Percentiles rank a stretch among this genome's conserved stretches.
phyloP scores from a whole-genome alignment of 2,329 filamentous ascomycete species.

The Verticillium klebahnii region DNA sequence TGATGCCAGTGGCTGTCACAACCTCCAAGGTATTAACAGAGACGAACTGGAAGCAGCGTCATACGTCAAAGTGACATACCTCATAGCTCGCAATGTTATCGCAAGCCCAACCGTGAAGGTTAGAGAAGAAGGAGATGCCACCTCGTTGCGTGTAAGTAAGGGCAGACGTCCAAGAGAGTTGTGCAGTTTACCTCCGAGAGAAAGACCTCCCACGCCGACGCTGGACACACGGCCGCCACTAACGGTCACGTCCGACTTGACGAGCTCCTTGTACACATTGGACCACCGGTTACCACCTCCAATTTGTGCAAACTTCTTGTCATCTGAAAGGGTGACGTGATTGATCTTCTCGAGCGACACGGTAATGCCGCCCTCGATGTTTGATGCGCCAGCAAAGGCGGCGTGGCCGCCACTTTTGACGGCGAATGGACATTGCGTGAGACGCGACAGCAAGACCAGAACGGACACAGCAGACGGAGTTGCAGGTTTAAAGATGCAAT shows the following conservation, averaged over 20 bases:
- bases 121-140: conserved; percentile 38
- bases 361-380: conserved; percentile 25
- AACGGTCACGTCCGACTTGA: conserved; percentile 25
- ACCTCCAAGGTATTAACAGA: conserved; percentile 33
- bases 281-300: conserved; percentile 34
- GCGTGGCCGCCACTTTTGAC: conserved; percentile 42
- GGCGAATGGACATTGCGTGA: conserved; percentile 29
- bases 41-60: conserved; percentile 26
- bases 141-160: conserved; percentile 16
- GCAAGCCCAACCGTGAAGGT: conserved; percentile 31
- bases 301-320: conserved; percentile 25
- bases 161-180: no score
- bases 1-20: conserved; percentile 45
- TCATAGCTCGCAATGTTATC: conserved; percentile 34
- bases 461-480: conserved; percentile 20
- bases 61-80: neutral
- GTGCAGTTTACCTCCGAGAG: conserved; percentile 22
- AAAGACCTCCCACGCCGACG: conserved; percentile 36
- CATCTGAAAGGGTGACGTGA: conserved; percentile 20
- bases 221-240: conserved; percentile 31
- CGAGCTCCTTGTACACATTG: conserved; percentile 30
- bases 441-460: conserved; percentile 17
- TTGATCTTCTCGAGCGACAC: conserved; percentile 32
- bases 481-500: conserved; percentile 19
- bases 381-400: conserved; percentile 33